Base-by-base conservation (phyloP, 768 basidiomycete species). In the Psilocybe azurescens region DNA sequence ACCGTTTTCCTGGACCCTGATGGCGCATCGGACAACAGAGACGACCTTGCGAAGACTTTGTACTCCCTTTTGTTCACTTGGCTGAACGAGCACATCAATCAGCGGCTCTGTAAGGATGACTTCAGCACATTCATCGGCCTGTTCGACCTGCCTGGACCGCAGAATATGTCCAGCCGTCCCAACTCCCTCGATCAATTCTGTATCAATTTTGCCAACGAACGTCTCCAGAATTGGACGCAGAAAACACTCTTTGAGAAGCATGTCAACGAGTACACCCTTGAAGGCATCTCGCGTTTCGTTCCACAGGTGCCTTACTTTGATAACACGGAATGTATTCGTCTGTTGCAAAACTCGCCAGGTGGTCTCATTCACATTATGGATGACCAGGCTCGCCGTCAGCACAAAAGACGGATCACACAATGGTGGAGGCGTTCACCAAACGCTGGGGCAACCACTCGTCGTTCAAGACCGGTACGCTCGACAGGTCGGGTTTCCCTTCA, bases 321-420 rank as follows among this genome's bases (percentile, higher is more conserved):
- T 77, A 99, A 98, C 73, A 74, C 89, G 9, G 96, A 98, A 72
- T 95, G 93, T 67, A 75, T 99, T 32, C 86, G 94, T 7, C 80
- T 99, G 32, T 77, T 99, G 46, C 90, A 95, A 71, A 90, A 94
- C 70, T 81, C 81, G 58, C 95, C 93, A 1, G 96, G 95, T 9
- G 97, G 97, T 1, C 80, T 99, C 33, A 88, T 98, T 56, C 94
- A 97, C 69, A 98, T 99, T 74, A 94, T 98, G 91, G 96, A 99
- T 71, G 97, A 99, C 71, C 95, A 97, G 74, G 92, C 95, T 1
- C 84, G 91, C 11, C 83, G 92, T 41, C 84, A 86, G 59, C 89
- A 87, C 61, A 96, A 95, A 95, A 96, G 86, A 96, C 90, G 2
- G 94, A 97, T 69, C 85, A 90, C 57, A 93, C 91, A 0, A 97